A percentile compares a stretch with the other conserved stretches of the same genome.
phyloP scores from a whole-genome alignment of 2,329 filamentous ascomycete species.

The Cladosporium colombiae region DNA sequence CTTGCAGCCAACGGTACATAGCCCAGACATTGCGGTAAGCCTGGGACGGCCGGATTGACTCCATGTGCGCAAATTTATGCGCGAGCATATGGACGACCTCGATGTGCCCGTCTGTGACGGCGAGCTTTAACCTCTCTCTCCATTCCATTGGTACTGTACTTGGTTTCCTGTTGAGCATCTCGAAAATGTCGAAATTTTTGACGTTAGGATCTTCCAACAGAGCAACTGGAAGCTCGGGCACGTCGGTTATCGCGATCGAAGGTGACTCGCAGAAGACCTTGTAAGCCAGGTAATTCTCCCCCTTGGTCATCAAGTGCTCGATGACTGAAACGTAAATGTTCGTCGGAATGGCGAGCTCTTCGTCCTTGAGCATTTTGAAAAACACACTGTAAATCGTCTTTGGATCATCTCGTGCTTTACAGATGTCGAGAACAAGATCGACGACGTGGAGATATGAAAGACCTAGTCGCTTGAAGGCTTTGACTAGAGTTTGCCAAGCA shows the following conservation, averaged over 20 bases:
- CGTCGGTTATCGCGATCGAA: slow-evolving; percentile 24
- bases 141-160: slow-evolving; percentile 22
- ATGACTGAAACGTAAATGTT: slow-evolving; percentile 23
- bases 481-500: background rate
- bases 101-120: slow-evolving; percentile 40
- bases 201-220: slow-evolving; percentile 22
- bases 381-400: background rate
- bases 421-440: slow-evolving; percentile 22
- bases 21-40: slow-evolving; percentile 50
- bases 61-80: slow-evolving; percentile 41
- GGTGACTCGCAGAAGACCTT: slow-evolving; percentile 25
- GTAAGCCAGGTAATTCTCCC: slow-evolving; percentile 21
- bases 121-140: slow-evolving; percentile 4
- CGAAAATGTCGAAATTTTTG: background rate
- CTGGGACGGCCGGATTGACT: slow-evolving; percentile 40
- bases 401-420: background rate
- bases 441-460: slow-evolving; percentile 10
- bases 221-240: slow-evolving; percentile 27
- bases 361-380: slow-evolving; percentile 8
- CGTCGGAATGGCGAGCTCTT: slow-evolving; percentile 20
- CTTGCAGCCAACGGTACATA: slow-evolving; percentile 48
- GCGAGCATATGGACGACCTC: slow-evolving; percentile 50
- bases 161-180: slow-evolving; percentile 24
- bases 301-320: slow-evolving; percentile 24
- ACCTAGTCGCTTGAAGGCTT: background rate